Base-by-base conservation (phyloP, 2,329 filamentous ascomycete genomes). In the Incumbomyces lentus region DNA sequence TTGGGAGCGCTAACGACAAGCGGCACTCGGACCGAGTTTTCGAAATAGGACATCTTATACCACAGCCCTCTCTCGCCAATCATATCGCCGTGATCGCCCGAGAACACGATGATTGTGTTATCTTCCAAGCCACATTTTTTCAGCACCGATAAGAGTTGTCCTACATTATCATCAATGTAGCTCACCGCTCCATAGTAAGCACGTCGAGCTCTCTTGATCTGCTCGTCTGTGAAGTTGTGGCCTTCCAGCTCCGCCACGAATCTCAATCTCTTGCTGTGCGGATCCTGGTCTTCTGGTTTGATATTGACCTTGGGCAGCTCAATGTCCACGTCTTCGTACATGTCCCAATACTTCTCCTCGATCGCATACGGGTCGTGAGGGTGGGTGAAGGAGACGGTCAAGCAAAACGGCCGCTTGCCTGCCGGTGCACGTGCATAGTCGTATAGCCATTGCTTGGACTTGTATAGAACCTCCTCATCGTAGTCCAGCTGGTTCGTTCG, bases 1-100 rank as follows among this genome's bases (percentile, higher is more conserved):
- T 80, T 73, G 19, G 89, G 89, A 58, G 89, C 80, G 64, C 87
- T 82, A 62, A 95, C 76, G 54, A 95, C 73, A 62, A 95, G 81
- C 1, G 89, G 89, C 17, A 95, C 89, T 22, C 89, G 83, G 38
- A 87, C 86, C 11, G 87, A 94, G 34, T 82, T 82, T 73, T 95
- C 89, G 59, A 88, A 95, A 76, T 92, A 95, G 61, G 80, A 87
- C 89, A 95, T 95, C 75, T 95, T 95, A 73, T 95, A 78, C 89
- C 89, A 95, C 39, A 95, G 71, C 5, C 85, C 84, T 44, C 87
- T 81, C 71, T 95, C 89, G 49, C 89, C 89, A 6, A 95, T 77
- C 89, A 95, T 95, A 65, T 95, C 89, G 47, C 89, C 89, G 60
- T 95, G 89, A 62, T 95, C 89, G 37, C 89, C 88, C 49, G 84